phyloP scores from a whole-genome alignment of 2,329 filamentous ascomycete species.

The Periconia sp. region DNA sequence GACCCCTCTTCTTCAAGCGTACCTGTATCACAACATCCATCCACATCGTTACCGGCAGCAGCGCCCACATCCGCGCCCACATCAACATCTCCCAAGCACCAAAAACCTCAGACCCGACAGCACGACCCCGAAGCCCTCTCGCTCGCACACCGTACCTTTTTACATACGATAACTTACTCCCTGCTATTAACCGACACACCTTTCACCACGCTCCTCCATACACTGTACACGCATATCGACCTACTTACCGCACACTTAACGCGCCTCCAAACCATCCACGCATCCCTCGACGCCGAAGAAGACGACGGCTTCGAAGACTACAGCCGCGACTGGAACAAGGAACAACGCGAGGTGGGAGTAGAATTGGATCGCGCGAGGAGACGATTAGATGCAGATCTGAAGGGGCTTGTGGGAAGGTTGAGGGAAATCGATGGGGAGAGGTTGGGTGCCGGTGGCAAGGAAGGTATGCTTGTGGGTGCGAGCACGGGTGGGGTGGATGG shows the following conservation, averaged over 20 bases:
- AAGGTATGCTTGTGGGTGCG: conserved; percentile 8
- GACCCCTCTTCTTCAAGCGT: neutral
- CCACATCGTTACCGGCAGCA: neutral
- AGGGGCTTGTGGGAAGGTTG: conserved; percentile 59
- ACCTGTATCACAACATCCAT: neutral
- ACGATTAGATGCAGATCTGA: conserved; percentile 68
- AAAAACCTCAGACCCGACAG: conserved; percentile 29
- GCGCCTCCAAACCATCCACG: conserved; percentile 75
- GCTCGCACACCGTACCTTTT: conserved; percentile 75
- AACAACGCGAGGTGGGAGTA: conserved; percentile 68
- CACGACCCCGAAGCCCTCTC: conserved; percentile 86
- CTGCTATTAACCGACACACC: conserved; percentile 65
- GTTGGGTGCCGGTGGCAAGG: conserved; percentile 29
- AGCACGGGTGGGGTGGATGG: conserved; percentile 6
- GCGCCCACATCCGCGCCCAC: neutral
- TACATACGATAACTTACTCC: conserved; percentile 66
- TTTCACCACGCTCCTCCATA: conserved; percentile 68
- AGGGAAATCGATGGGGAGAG: conserved; percentile 61
- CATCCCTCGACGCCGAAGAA: conserved; percentile 75
- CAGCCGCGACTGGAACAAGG: conserved; percentile 57
- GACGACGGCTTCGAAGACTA: conserved; percentile 75
- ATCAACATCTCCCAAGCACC: neutral
- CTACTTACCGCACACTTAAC: conserved; percentile 76
- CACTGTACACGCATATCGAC: conserved; percentile 74
- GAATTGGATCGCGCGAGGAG: conserved; percentile 66